phyloP scores from a whole-genome alignment of 2,329 filamentous ascomycete species.

The Ceratocystis diversiconidia region DNA sequence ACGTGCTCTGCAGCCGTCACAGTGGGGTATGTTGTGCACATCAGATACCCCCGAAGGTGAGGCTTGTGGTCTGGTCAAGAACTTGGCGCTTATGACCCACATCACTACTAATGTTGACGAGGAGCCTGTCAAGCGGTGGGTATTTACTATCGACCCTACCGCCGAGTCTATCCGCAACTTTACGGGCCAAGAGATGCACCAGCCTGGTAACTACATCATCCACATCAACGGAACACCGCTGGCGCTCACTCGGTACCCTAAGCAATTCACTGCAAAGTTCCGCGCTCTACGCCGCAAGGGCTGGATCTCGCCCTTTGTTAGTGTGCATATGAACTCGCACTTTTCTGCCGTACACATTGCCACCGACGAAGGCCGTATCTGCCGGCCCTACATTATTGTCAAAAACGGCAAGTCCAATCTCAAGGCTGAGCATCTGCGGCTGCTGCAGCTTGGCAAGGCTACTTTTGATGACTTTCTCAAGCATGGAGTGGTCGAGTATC shows the following conservation, averaged over 20 bases:
- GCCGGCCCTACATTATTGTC: constrained; percentile 87
- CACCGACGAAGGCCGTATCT: constrained; percentile 93
- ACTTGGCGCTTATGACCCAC: constrained; percentile 95
- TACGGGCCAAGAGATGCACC: constrained; percentile 72
- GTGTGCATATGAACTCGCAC: constrained; percentile 89
- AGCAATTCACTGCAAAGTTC: constrained; percentile 73
- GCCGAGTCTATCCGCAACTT: constrained; percentile 60
- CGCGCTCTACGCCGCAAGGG: constrained; percentile 77
- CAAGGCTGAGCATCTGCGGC: constrained; percentile 60
- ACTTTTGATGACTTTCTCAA: constrained; percentile 90
- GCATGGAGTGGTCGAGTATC: constrained; percentile 82
- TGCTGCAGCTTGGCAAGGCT: constrained; percentile 68
- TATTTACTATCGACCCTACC: constrained; percentile 75
- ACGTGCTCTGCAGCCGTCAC: constrained; percentile 87
- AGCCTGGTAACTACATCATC: constrained; percentile 70
- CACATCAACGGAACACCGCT: constrained; percentile 93
- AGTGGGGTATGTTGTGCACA: constrained; percentile 95
- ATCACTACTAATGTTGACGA: constrained; percentile 96
- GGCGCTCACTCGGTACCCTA: constrained; percentile 72
- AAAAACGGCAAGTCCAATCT: constrained; percentile 76
- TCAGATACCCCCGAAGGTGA: constrained; percentile 98
- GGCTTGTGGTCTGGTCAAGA: constrained; percentile 95
- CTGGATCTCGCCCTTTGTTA: constrained; percentile 88
- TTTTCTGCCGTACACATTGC: constrained; percentile 87
- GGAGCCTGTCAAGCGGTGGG: constrained; percentile 70